phyloP scores from a whole-genome alignment of 805 yeast species.

The Clavispora fructus region DNA sequence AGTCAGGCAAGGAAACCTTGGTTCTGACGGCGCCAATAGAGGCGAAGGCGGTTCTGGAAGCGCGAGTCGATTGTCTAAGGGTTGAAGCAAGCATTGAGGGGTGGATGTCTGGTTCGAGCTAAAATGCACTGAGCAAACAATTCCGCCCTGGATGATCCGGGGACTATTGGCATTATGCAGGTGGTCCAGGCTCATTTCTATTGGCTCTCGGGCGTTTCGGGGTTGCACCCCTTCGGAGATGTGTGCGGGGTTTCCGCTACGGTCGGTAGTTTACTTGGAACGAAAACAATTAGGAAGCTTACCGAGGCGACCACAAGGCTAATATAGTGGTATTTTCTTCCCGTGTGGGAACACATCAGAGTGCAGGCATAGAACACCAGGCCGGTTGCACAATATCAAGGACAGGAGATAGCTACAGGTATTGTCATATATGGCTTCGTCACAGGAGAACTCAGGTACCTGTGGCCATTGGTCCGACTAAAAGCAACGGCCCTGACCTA shows the following conservation, averaged over 20 bases:
- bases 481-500: too few relatives aligned
- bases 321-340: too few relatives aligned
- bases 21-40: conserved; percentile 16
- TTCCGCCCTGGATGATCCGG: background rate
- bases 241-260: too few relatives aligned
- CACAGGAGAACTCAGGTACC: too few relatives aligned
- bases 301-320: too few relatives aligned
- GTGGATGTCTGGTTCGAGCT: background rate
- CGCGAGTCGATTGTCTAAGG: conserved; percentile 10
- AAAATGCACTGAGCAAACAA: background rate
- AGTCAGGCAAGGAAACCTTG: conserved; percentile 33
- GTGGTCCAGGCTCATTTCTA: background rate
- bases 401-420: too few relatives aligned
- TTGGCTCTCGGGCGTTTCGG: background rate
- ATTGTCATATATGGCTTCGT: too few relatives aligned
- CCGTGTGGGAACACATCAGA: too few relatives aligned
- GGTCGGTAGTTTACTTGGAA: too few relatives aligned
- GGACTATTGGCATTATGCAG: background rate
- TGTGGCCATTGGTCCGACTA: too few relatives aligned
- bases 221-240: background rate
- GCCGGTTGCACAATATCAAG: background rate
- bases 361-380: background rate
- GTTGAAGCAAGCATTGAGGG: conserved; percentile 13
- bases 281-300: too few relatives aligned
- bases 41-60: conserved; percentile 9